phyloP scores from a whole-genome alignment of 768 basidiomycete species.

The Glaciozyma martinii region DNA sequence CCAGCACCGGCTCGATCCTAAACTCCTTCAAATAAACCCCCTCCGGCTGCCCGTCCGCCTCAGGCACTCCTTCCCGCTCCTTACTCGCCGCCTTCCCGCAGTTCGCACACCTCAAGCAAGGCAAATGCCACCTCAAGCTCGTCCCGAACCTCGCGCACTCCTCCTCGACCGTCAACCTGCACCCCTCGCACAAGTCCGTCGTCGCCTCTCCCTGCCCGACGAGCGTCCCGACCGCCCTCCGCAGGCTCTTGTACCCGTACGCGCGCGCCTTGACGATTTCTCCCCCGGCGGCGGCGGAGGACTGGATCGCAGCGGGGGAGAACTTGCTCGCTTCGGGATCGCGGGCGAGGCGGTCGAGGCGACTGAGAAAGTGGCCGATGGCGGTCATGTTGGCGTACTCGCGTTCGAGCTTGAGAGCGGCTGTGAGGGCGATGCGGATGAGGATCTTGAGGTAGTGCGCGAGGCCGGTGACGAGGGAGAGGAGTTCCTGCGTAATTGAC shows the following conservation, averaged over 20 bases:
- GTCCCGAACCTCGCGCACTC: constrained; percentile 91
- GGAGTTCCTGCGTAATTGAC: constrained; percentile 93
- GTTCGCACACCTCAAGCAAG: constrained; percentile 72
- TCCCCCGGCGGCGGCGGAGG: not conserved
- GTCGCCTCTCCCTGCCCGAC: constrained; percentile 46
- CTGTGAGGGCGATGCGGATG: constrained; percentile 93
- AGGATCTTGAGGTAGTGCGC: constrained; percentile 99
- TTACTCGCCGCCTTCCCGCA: constrained; percentile 63
- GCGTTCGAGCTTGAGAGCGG: constrained; percentile 86
- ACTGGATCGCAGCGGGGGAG: not conserved
- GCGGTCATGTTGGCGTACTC: constrained; percentile 75
- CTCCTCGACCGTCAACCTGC: constrained; percentile 85
- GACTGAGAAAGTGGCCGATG: constrained; percentile 81
- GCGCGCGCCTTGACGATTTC: not conserved
- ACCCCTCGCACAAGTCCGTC: constrained; percentile 83
- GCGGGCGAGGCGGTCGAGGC: constrained; percentile 77
- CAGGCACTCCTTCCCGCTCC: not conserved
- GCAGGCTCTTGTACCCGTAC: constrained; percentile 37
- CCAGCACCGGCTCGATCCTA: constrained; percentile 39
- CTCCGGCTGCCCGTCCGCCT: constrained; percentile 36
- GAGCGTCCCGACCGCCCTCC: constrained; percentile 27
- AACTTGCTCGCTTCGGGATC: constrained; percentile 39
- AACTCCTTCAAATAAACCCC: constrained; percentile 31
- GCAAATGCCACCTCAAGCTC: constrained; percentile 94
- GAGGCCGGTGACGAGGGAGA: constrained; percentile 94